phyloP scores from a whole-genome alignment of 2,329 filamentous ascomycete genomes.

The Calonectria henricotiae region DNA sequence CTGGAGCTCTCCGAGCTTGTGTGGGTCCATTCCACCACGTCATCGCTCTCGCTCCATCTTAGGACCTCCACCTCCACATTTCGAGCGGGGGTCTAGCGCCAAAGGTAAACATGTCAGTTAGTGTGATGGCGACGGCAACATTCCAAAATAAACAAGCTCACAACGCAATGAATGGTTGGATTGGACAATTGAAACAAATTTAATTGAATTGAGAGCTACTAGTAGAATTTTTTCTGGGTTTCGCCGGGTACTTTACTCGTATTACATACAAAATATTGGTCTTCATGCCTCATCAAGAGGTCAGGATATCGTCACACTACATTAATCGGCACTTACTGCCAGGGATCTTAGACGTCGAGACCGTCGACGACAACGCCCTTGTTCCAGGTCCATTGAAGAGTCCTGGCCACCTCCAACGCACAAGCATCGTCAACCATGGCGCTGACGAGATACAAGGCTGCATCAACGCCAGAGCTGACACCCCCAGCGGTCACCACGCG shows the following conservation, averaged over 20 bases:
- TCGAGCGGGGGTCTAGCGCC: slow-evolving; percentile 33
- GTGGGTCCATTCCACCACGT: slow-evolving; percentile 50
- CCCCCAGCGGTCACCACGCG: slow-evolving; percentile 87
- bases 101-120: slow-evolving; percentile 20
- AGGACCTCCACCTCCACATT: slow-evolving; percentile 51
- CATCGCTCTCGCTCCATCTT: slow-evolving; percentile 36
- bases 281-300: slow-evolving; percentile 46
- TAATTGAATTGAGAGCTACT: slow-evolving; percentile 53
- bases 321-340: slow-evolving; percentile 52
- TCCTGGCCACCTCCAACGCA: slow-evolving; percentile 81
- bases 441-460: slow-evolving; percentile 87
- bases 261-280: slow-evolving; percentile 53
- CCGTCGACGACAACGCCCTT: slow-evolving; percentile 90
- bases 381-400: slow-evolving; percentile 88
- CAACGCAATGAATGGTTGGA: slow-evolving; percentile 13
- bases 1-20: slow-evolving; percentile 54
- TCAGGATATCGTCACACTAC: slow-evolving; percentile 49
- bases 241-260: slow-evolving; percentile 47
- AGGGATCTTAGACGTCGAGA: slow-evolving; percentile 79
- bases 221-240: slow-evolving; percentile 52
- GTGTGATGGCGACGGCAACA: slow-evolving; percentile 16
- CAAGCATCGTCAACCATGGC: slow-evolving; percentile 85
- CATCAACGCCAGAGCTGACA: slow-evolving; percentile 86
- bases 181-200: slow-evolving; percentile 35
- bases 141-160: slow-evolving; percentile 9